phyloP scores from a whole-genome alignment of 768 basidiomycete genomes.

The Aureoboletus auriporus region DNA sequence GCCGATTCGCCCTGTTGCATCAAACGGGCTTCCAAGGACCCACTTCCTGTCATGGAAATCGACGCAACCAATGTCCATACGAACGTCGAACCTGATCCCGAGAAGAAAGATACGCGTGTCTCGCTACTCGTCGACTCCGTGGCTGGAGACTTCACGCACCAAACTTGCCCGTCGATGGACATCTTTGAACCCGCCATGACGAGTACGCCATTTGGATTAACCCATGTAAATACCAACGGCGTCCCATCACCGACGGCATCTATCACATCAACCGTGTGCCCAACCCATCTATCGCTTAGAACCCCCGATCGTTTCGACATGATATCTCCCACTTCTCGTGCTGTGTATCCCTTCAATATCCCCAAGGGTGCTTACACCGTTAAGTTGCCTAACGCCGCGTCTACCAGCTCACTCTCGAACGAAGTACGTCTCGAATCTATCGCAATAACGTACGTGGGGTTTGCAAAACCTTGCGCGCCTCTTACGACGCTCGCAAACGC shows the following conservation, averaged over 20 bases:
- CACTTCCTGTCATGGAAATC: slow-evolving; percentile 1
- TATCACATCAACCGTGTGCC: background rate
- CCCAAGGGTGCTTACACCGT: slow-evolving; percentile 6
- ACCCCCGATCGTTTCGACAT: background rate
- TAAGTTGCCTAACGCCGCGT: slow-evolving; percentile 11
- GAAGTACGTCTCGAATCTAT: background rate
- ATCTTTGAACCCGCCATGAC: slow-evolving; percentile 12
- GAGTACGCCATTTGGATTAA: slow-evolving; percentile 14
- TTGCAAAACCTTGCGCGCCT: background rate
- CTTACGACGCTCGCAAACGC: background rate
- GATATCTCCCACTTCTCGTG: slow-evolving; percentile 5
- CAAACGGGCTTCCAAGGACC: slow-evolving; percentile 8
- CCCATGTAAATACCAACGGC: background rate
- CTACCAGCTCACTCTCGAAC: background rate
- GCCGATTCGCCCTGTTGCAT: slow-evolving; percentile 16
- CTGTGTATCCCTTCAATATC: slow-evolving; percentile 2
- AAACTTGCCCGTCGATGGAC: background rate
- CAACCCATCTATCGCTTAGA: background rate
- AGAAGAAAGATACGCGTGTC: background rate
- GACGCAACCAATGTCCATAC: background rate
- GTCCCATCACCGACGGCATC: background rate
- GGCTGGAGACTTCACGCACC: background rate
- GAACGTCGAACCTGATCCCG: background rate
- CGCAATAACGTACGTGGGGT: background rate
- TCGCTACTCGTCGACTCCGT: background rate